phyloP scores from a whole-genome alignment of 768 basidiomycete species.

The Tricholoma sp. region DNA sequence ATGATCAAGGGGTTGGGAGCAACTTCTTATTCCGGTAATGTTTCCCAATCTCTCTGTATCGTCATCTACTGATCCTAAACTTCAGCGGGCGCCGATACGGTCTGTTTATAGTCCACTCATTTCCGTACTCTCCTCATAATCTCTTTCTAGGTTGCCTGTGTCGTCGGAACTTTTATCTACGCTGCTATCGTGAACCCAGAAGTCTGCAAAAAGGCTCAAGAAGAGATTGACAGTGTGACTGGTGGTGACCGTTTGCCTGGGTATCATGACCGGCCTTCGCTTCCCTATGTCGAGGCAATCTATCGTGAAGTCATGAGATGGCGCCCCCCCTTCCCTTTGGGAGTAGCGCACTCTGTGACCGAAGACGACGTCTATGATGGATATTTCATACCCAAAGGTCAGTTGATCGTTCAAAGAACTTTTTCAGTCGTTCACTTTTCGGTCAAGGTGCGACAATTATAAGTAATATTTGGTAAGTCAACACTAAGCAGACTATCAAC shows the following conservation, averaged over 20 bases:
- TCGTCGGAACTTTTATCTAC: slow-evolving; percentile 15
- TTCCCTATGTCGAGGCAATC: slow-evolving; percentile 38
- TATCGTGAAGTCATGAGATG: slow-evolving; percentile 35
- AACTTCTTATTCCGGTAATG: slow-evolving; percentile 12
- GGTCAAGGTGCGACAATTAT: slow-evolving; percentile 16
- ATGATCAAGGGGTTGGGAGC: slow-evolving; percentile 12
- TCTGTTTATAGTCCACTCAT: neutral
- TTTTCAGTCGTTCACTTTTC: neutral
- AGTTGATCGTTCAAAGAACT: neutral
- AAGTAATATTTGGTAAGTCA: slow-evolving; percentile 17
- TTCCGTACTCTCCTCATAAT: neutral
- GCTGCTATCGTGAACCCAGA: slow-evolving; percentile 18
- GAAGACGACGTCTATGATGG: slow-evolving; percentile 16
- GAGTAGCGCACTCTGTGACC: slow-evolving; percentile 12
- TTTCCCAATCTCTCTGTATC: neutral
- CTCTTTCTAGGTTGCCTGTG: slow-evolving; percentile 5
- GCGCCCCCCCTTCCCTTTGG: slow-evolving; percentile 28
- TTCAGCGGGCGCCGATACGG: slow-evolving; percentile 13
- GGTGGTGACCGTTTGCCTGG: slow-evolving; percentile 33
- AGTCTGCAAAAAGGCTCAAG: slow-evolving; percentile 23
- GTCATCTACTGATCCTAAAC: neutral
- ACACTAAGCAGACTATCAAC: neutral
- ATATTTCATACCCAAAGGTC: slow-evolving; percentile 16
- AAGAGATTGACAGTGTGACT: slow-evolving; percentile 35
- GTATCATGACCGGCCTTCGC: slow-evolving; percentile 28